Evolutionary conservation across 2,329 filamentous ascomycete genomes (phyloP), one percentile per base, ranked within the genome.

Genomic region (Neofusicoccum sp.): DNA sequence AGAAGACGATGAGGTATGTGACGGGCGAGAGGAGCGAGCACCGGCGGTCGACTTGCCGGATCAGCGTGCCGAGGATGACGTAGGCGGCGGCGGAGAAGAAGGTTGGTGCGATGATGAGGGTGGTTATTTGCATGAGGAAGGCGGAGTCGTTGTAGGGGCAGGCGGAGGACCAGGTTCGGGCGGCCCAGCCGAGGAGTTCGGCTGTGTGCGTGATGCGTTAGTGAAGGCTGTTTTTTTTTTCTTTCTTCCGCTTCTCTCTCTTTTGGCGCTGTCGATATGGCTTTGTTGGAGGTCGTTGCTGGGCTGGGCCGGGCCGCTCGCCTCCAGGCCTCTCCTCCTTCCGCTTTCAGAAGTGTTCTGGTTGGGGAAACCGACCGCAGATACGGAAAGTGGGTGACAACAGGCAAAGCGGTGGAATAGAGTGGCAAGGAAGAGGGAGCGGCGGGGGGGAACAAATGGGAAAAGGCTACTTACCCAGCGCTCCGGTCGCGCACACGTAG

Each of bases 1-100:
- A 83, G 74, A 88, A 88, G 65, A 87, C 80, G 71, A 81, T 81
- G 11, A 85, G 86, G 71, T 86, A 71, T 3, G 65, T 66, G 0
- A 72, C 69, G 4, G 66, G 65, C 2, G 76, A 66, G 16, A 71
- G 66, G 1, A 71, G 73, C 67, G 70, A 73, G 0, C 64, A 62
- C 33, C 69, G 65, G 36, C 85, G 85, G 56, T 86, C 84, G 56
- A 79, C 78, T n/a, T 83, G 71, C 62, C 86, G 81, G 65, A 87
- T 79, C 52, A 85, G 82, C 43, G 85, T 84, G 64, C 80, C 80
- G 2, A 84, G 76, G 47, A 83, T 71, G 54, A 84, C 72, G 68
- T 84, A 84, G 59, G 83, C 76, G 1, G 79, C 82, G 1, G 81
- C 82, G n/a, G 81, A 81, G 69, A 82, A 82, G 73, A 84, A 84